phyloP scores from a whole-genome alignment of 768 basidiomycete species.

The Candolleomyces eurysporus region DNA sequence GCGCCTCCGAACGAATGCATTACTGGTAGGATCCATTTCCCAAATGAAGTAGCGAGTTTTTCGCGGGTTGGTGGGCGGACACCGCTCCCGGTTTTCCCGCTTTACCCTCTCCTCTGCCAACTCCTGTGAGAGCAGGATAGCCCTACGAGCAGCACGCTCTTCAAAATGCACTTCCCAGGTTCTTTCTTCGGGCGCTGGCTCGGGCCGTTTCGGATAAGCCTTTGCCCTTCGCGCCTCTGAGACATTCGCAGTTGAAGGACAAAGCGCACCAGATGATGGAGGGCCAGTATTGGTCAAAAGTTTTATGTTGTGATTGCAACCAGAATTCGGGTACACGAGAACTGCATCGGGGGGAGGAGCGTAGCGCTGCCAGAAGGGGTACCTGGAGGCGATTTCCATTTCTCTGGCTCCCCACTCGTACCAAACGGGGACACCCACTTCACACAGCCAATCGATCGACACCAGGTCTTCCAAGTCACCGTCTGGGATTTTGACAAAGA shows the following conservation, averaged over 20 bases:
- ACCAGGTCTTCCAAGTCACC: neutral
- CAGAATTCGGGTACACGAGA: neutral
- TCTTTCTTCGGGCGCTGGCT: neutral
- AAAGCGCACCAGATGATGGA: too few species aligned
- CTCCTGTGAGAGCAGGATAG: neutral
- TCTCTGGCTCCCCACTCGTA: neutral
- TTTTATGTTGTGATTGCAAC: neutral
- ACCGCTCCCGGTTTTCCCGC: neutral
- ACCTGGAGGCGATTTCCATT: neutral
- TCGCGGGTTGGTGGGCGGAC: neutral
- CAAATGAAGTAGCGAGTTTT: neutral
- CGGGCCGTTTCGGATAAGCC: neutral
- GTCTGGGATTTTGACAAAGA: neutral
- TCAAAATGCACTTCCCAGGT: neutral
- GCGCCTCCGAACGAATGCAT: neutral
- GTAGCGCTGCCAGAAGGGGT: neutral
- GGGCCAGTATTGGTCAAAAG: too few species aligned
- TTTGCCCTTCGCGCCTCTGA: too few species aligned
- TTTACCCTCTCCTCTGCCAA: neutral
- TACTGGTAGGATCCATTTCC: neutral
- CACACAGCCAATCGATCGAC: constrained; percentile 1
- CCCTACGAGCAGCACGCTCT: neutral
- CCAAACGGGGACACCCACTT: neutral
- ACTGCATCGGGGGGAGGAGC: neutral
- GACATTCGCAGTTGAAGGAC: too few species aligned